phyloP scores from a whole-genome alignment of 306 rosid species.

The cucumber (Cucumis sativus) region DNA sequence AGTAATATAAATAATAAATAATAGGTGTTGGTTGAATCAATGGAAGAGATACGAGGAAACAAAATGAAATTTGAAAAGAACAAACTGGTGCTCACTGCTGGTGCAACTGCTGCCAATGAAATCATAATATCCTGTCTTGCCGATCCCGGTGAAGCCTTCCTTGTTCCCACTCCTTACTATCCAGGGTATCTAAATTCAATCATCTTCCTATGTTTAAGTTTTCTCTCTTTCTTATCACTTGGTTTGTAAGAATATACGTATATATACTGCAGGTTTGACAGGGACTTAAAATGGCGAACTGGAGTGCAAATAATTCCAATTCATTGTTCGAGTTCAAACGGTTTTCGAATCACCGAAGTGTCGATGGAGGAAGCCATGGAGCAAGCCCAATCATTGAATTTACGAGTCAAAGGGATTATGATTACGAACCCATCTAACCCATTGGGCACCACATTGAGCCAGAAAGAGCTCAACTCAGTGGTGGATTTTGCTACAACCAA shows the following conservation, averaged over 20 bases:
- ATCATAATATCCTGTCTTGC: slow-evolving; percentile 79
- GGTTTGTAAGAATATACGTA: too few species aligned
- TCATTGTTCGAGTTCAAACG: slow-evolving; percentile 59
- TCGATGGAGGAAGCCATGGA: slow-evolving; percentile 50
- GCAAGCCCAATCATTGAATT: slow-evolving; percentile 27
- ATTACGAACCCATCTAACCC: slow-evolving; percentile 85
- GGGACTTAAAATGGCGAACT: slow-evolving; percentile 79
- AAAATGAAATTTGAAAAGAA: slow-evolving; percentile 26
- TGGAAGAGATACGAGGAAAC: slow-evolving; percentile 58
- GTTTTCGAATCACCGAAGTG: slow-evolving; percentile 43
- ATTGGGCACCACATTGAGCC: slow-evolving; percentile 52
- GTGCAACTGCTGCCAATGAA: slow-evolving; percentile 84
- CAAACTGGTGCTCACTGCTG: slow-evolving; percentile 71
- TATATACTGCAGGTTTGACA: slow-evolving; percentile 42
- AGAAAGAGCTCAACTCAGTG: slow-evolving; percentile 36
- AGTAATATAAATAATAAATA: not conserved
- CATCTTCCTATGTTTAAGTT: not conserved
- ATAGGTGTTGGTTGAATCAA: slow-evolving; percentile 50
- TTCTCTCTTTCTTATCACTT: too few species aligned
- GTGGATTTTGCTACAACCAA: slow-evolving; percentile 35
- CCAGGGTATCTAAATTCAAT: slow-evolving; percentile 38
- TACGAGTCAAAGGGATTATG: slow-evolving; percentile 60
- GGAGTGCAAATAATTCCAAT: slow-evolving; percentile 68
- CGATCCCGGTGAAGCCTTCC: slow-evolving; percentile 69
- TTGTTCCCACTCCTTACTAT: slow-evolving; percentile 80